These are phyloP conservation scores for Flueggea neowawraea DNA, from an alignment of 441 rosid species.

Conservation along the genomic window DNA sequence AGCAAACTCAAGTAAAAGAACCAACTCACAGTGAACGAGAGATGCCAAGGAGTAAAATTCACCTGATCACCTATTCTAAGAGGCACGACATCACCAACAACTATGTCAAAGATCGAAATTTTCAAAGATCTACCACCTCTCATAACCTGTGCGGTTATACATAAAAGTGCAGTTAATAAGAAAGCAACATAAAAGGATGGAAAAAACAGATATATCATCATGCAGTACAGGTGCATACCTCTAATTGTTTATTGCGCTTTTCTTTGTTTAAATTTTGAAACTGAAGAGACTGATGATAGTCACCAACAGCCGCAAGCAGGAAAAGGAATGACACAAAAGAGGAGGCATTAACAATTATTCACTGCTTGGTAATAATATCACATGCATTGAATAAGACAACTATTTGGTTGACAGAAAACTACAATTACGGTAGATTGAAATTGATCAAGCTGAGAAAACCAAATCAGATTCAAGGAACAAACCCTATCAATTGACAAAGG, in stretches of 20 bases:
- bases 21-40: constrained; percentile 7
- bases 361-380: too few species aligned
- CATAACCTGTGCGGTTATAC: constrained; percentile 57
- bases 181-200: constrained; percentile 4
- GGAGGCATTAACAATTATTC: constrained; percentile 1
- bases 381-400: too few species aligned
- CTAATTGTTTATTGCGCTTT: constrained; percentile 91
- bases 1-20: background rate
- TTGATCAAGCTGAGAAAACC: too few species aligned
- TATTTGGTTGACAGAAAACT: too few species aligned
- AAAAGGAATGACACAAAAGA: constrained; percentile 8
- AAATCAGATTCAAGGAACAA: too few species aligned
- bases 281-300: constrained; percentile 99
- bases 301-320: constrained; percentile 67
- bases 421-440: too few species aligned
- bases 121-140: constrained; percentile 87
- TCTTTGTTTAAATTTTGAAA: constrained; percentile 95
- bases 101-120: constrained; percentile 90
- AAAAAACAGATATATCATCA: constrained; percentile 5
- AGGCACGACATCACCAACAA: constrained; percentile 97
- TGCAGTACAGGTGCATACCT: constrained; percentile 49
- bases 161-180: background rate
- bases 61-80: constrained; percentile 99
- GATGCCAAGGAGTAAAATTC: constrained; percentile 12
- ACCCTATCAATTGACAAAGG: too few species aligned